phyloP scores from a whole-genome alignment of 1,139 yeast species.

The Yamadazyma taylorii region DNA sequence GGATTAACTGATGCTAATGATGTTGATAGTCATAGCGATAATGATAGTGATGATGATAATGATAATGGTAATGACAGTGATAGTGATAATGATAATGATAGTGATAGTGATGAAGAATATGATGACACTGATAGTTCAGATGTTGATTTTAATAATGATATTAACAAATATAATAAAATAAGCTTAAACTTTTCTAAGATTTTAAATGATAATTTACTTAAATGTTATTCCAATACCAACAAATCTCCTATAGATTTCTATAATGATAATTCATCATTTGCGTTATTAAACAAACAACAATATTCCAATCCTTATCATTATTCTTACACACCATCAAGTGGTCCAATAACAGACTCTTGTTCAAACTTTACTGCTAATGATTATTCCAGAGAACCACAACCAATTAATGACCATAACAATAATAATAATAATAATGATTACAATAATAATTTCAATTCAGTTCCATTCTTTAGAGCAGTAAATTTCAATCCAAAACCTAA shows the following conservation, averaged over 20 bases:
- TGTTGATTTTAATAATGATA: slow-evolving; percentile 12
- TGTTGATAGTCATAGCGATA: slow-evolving; percentile 19
- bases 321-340: slow-evolving; percentile 4
- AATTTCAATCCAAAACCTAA: slow-evolving; percentile 36
- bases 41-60: slow-evolving; percentile 4
- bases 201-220: slow-evolving; percentile 40
- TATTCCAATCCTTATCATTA: slow-evolving; percentile 7
- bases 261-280: slow-evolving; percentile 33
- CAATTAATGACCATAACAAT: no score
- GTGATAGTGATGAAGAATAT: slow-evolving; percentile 13
- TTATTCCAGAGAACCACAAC: slow-evolving; percentile 1
- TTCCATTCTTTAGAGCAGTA: slow-evolving; percentile 44
- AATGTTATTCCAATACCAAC: slow-evolving; percentile 30
- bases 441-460: slow-evolving; percentile 14
- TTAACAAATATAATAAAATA: slow-evolving; percentile 14
- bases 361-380: background rate
- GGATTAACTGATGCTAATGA: slow-evolving; percentile 18
- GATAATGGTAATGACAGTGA: slow-evolving; percentile 12
- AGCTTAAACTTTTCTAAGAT: slow-evolving; percentile 40
- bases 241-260: slow-evolving; percentile 29
- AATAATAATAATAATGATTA: no score
- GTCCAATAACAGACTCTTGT: no score
- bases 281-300: slow-evolving; percentile 27
- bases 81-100: no score
- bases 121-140: slow-evolving; percentile 8